These are phyloP conservation scores for Acacia acuminata DNA, from an alignment of 306 rosid genomes.

Conservation along the genomic window DNA sequence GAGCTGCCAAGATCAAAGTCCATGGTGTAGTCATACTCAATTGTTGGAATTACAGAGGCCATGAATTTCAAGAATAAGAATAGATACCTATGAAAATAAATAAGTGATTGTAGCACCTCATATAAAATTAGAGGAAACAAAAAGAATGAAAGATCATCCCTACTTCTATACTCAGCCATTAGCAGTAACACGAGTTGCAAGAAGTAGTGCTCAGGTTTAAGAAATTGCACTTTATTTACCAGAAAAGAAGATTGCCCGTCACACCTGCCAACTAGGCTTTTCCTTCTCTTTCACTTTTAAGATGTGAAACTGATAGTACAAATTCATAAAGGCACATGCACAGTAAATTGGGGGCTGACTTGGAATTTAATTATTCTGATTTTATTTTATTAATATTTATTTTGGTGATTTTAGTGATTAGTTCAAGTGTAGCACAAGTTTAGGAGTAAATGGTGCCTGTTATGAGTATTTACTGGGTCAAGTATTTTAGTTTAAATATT, in stretches of 20 bases:
- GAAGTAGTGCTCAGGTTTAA: neutral
- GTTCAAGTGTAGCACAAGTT: neutral
- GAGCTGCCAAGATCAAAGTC: conserved; percentile 97
- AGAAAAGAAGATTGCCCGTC: neutral
- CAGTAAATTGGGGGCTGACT: neutral
- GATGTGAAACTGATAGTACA: neutral
- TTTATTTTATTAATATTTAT: too few species aligned
- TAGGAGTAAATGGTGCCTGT: too few species aligned
- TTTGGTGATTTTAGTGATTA: neutral
- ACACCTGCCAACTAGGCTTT: neutral
- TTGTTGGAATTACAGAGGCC: conserved; percentile 97
- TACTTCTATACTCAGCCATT: neutral
- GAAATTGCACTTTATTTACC: neutral
- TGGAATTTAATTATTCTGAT: too few species aligned
- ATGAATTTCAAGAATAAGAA: conserved; percentile 92
- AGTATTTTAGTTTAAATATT: too few species aligned
- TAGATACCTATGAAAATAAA: conserved; percentile 59
- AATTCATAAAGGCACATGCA: neutral
- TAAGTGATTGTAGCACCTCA: conserved; percentile 7
- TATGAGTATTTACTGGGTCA: too few species aligned
- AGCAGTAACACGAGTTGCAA: neutral
- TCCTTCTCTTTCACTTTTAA: neutral
- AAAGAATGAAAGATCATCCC: neutral
- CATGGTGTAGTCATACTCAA: conserved; percentile 95
- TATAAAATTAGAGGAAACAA: neutral